Conservation (phyloP, 345 rosid species). For the Bruguiera gymnorhiza region DNA sequence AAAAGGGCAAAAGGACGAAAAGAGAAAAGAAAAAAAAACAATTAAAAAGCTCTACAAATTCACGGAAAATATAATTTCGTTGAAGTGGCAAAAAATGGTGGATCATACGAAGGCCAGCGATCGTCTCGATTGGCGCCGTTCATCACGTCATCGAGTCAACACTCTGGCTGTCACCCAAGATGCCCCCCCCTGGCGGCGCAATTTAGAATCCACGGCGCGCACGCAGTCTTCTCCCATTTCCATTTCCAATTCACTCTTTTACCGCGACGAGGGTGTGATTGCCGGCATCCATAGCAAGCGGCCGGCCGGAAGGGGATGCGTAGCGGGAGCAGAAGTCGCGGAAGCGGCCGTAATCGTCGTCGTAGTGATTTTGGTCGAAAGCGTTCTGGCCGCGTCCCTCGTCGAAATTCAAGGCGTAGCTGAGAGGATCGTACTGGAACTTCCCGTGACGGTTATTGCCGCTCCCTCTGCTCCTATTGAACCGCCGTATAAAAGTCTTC, state of each 20-base stretch:
- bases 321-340: conserved; percentile 21
- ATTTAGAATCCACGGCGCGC: background rate
- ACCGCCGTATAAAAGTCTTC: conserved; percentile 91
- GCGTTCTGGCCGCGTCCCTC: conserved; percentile 33
- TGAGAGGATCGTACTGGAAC: conserved; percentile 81
- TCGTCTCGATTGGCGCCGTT: no score
- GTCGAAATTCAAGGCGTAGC: conserved; percentile 85
- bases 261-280: conserved; percentile 16
- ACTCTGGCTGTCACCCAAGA: conserved; percentile 4
- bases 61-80: no score
- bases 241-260: conserved; percentile 9
- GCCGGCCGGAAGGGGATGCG: conserved; percentile 12
- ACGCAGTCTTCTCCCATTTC: background rate
- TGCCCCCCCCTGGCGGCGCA: background rate
- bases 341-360: conserved; percentile 14
- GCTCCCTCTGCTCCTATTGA: conserved; percentile 48
- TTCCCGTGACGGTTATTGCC: conserved; percentile 36
- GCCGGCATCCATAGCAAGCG: background rate
- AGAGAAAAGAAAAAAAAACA: no score
- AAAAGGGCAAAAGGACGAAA: no score
- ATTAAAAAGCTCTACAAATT: no score
- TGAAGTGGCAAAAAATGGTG: no score
- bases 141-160: conserved; percentile 11
- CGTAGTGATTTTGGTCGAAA: background rate
- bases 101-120: no score